Evolutionary conservation across 768 basidiomycete genomes (phyloP), one percentile per base, ranked within the genome.

Genomic region (Rhodotorula paludigena): DNA sequence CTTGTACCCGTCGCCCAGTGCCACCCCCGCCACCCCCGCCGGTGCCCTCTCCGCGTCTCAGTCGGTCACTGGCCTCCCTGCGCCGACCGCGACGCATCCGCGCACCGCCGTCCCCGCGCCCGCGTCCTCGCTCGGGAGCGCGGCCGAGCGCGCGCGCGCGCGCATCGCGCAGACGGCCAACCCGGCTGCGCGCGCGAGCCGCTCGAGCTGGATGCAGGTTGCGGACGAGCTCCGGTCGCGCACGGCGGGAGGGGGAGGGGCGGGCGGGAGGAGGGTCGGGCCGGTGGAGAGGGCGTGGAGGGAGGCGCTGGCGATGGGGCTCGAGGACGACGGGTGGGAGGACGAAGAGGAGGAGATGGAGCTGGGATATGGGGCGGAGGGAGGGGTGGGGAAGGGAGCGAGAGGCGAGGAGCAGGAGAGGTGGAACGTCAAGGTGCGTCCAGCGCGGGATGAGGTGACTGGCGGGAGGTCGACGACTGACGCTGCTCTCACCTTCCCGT

Each of bases 361-460:
- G 64, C 25, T n/a, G 39, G 3, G n/a, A 39, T 33, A 21, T 28
- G 35, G 21, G 48, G 36, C 21, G 38, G 44, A n/a, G 33, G 1
- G 16, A 1, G 51, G 15, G 1, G 44, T 2, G 21, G 32, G 14
- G 20, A n/a, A 38, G 15, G n/a, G 48, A 16, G 54, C n/a, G 15
- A n/a, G 39, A 14, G 44, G 35, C 21, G 45, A 23, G 10, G 33
- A 47, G 33, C 30, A 52, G 25, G 64, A 63, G 61, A 48, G 63
- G 16, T 69, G 68, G 72, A 55, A 25, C 1, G 72, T 69, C 23
- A 39, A 66, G 58, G 66, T 69, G 28, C 48, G 64, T 16, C 15
- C 41, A n/a, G 41, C 20, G 41, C 41, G 11, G 12, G 41, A 42
- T 42, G 11, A 20, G 11, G 41, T 42, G 41, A 42, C 41, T n/a